Base-by-base conservation (phyloP, 257 asterid genomes). In the Solanum megistacrolobum region DNA sequence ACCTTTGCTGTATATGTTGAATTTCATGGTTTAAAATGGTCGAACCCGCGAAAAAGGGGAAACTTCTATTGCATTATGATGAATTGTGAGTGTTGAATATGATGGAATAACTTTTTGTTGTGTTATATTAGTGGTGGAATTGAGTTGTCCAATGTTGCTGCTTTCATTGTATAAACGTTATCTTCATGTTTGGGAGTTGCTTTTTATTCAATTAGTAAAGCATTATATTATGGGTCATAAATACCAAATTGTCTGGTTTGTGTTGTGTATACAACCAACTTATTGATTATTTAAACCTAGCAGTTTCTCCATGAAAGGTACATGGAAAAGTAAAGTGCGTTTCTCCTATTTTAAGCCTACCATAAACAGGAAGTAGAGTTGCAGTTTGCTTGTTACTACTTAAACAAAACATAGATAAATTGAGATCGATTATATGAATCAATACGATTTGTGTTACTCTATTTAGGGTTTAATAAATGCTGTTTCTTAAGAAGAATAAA, bases 1-100 rank as follows among this genome's bases (percentile, higher is more conserved):
- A 39, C 83, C 7, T 41, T 41, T 81, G 84, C 84, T 87, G n/a
- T 83, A 55, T 83, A 55, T 41, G 83, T 65, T 39, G 52, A 25
- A 29, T 55, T 72, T 18, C 31, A 87, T 85, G 87, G 82, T 35
- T 81, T 34, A 74, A 55, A 55, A 72, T 90, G 89, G 90, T 88
- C 91, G 87, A 88, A 90, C 58, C 74, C 31, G 7, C 20, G 68
- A 27, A 85, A 84, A 48, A 39, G 46, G 12, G 32, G 48, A 48
- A 87, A 48, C 55, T 27, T 71, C 43, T 84, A 71, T 89, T 43
- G 72, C 74, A 60, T 52, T 69, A 76, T 39, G 88, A 39, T 48
- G 39, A 74, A 86, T 75, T 83, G 52, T 29, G 69, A 86, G 87
- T 34, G 23, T 71, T 72, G 84, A 27, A 12, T 74, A 65, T 48